Base-by-base conservation (phyloP, 2,329 filamentous ascomycete genomes). In the Nannizziopsis barbatae region DNA sequence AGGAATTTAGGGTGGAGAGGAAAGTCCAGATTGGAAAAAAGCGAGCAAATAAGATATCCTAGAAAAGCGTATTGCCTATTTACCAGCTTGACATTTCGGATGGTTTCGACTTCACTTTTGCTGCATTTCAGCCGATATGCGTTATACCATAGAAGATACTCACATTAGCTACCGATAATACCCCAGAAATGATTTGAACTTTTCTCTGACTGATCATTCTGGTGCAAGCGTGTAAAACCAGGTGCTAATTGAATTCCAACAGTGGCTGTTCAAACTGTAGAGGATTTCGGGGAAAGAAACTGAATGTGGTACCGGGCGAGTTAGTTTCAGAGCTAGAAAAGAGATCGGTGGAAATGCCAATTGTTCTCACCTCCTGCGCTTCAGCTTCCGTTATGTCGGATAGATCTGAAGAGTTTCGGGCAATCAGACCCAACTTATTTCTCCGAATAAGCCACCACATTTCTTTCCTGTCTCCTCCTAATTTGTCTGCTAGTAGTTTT, bases 381-480 rank as follows among this genome's bases (percentile, higher is more conserved):
- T 89, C 83, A 39, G 85, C 79, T 45, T 79, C 75, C 0, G 75
- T 77, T 3, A 89, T 78, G 27, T 77, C 71, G 1, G 84, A 88
- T 14, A 72, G 69, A 38, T 84, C 79, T 2, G 75, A 77, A 58
- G 79, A 70, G 42, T 68, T 72, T 45, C 73, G 71, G 53, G 84
- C 80, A 57, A 96, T 81, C 60, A 95, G 69, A 0, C 88, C 86
- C 49, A 95, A 67, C 56, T 72, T 78, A 37, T 74, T 77, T 50
- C 71, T 76, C 56, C 82, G 75, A 18, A 95, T 68, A 56, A 76
- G 72, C 70, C 79, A 84, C 88, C 88, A 95, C 68, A 95, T 80
- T 59, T 93, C 86, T 53, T 76, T 76, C 47, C 87, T 72, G 57
- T 93, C 83, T 0, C 86, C 88, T 33, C 81, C 80, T 2, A 95